Conservation (phyloP, 2,329 filamentous ascomycete genomes). For the Calonectria crousiana region DNA sequence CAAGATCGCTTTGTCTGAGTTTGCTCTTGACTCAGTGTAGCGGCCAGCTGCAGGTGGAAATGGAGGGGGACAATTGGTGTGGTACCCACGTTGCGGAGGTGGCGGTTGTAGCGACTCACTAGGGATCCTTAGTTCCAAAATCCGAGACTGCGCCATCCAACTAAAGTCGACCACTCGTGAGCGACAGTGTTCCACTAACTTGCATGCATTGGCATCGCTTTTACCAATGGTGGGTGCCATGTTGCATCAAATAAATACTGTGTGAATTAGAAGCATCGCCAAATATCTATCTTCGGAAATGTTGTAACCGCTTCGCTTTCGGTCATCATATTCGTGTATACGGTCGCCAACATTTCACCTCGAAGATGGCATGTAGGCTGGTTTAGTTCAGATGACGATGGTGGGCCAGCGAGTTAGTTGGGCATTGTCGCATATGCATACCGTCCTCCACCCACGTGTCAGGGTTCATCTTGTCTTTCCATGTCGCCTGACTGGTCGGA, state of each 20-base stretch:
- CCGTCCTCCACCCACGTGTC: conserved; percentile 29
- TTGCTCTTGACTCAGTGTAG: conserved; percentile 44
- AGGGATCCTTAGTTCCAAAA: conserved; percentile 43
- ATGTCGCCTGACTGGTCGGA: conserved; percentile 33
- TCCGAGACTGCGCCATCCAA: conserved; percentile 39
- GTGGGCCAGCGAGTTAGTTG: conserved; percentile 33
- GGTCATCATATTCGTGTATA: conserved; percentile 6
- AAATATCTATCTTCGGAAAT: conserved; percentile 17
- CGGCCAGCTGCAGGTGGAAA: conserved; percentile 40
- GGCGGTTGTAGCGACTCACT: conserved; percentile 39
- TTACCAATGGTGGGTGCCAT: conserved; percentile 38
- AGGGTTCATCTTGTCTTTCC: conserved; percentile 19
- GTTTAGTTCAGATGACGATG: background rate
- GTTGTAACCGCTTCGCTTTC: conserved; percentile 25
- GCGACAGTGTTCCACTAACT: conserved; percentile 32
- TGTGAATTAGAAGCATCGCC: conserved; percentile 12
- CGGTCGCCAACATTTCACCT: conserved; percentile 11
- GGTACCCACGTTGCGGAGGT: conserved; percentile 39
- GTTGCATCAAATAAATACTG: conserved; percentile 16
- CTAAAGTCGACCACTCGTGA: conserved; percentile 38
- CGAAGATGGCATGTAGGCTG: background rate
- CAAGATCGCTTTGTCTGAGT: conserved; percentile 50
- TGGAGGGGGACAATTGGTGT: conserved; percentile 34
- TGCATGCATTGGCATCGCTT: conserved; percentile 33
- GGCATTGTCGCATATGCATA: conserved; percentile 44